These are phyloP conservation scores for Ustilago esculenta DNA, from an alignment of 1,284 basidiomycete species.

Conservation along the genomic window DNA sequence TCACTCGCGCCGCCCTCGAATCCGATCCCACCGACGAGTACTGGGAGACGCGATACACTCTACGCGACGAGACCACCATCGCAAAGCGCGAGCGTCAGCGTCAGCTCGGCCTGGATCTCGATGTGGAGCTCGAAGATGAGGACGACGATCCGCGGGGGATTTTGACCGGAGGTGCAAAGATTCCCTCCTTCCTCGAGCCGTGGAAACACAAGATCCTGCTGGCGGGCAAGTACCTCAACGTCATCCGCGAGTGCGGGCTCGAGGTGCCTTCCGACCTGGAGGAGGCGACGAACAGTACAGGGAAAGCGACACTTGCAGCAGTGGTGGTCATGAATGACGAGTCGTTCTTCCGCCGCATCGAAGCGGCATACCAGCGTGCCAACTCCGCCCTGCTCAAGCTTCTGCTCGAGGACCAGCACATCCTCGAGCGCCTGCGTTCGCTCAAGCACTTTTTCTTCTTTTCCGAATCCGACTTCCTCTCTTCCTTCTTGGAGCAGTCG, in stretches of 20 bases:
- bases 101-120: slow-evolving; percentile 54
- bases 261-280: slow-evolving; percentile 53
- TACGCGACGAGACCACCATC: slow-evolving; percentile 59
- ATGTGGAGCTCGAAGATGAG: slow-evolving; percentile 44
- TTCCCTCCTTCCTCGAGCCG: slow-evolving; percentile 64
- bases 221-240: slow-evolving; percentile 66
- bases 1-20: slow-evolving; percentile 63
- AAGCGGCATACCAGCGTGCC: slow-evolving; percentile 62
- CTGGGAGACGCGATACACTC: slow-evolving; percentile 66
- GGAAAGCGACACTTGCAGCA: slow-evolving; percentile 7
- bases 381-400: slow-evolving; percentile 62
- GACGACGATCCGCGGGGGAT: slow-evolving; percentile 71
- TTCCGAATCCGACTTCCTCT: slow-evolving; percentile 62
- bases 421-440: slow-evolving; percentile 59
- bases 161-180: slow-evolving; percentile 65
- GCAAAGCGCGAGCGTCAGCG: slow-evolving; percentile 52
- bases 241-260: slow-evolving; percentile 65
- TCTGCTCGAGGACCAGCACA: slow-evolving; percentile 61
- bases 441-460: slow-evolving; percentile 66
- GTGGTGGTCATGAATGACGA: slow-evolving; percentile 62
- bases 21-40: slow-evolving; percentile 66
- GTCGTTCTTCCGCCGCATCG: slow-evolving; percentile 60
- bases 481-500: slow-evolving; percentile 64
- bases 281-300: slow-evolving; percentile 3
- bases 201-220: slow-evolving; percentile 67